Evolutionary conservation across 352 stramenopile species (phyloP).

Genomic region (Phytophthora capsici): DNA sequence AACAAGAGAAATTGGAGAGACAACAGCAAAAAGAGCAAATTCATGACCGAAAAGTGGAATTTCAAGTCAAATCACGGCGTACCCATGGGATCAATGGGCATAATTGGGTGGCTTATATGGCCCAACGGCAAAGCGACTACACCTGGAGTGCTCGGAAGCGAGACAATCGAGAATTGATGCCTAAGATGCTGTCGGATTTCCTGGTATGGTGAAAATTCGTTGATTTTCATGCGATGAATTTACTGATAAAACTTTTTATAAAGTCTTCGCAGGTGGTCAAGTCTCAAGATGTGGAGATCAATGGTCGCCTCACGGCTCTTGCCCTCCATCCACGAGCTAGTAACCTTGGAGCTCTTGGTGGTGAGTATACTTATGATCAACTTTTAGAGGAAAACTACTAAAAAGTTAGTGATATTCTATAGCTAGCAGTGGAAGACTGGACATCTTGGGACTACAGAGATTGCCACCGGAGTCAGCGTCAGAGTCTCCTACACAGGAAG

Average conservation of each 20-base stretch:
- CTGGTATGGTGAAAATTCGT: conserved; percentile 29
- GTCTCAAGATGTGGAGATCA: conserved; percentile 19
- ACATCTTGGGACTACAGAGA: conserved; percentile 26
- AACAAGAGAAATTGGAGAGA: conserved; percentile 29
- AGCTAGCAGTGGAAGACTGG: conserved; percentile 34
- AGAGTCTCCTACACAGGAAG: conserved; percentile 6
- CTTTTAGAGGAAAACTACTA: neutral
- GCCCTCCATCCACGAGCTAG: conserved; percentile 32
- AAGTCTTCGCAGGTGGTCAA: conserved; percentile 40
- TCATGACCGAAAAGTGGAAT: neutral
- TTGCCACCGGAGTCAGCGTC: neutral
- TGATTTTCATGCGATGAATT: neutral
- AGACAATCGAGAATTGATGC: conserved; percentile 34
- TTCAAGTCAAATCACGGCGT: conserved; percentile 17
- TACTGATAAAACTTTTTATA: neutral
- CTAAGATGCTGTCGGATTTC: conserved; percentile 31
- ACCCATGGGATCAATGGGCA: conserved; percentile 3
- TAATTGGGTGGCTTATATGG: conserved; percentile 40
- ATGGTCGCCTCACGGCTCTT: conserved; percentile 39
- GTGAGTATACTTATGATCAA: conserved; percentile 21
- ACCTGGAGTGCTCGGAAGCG: conserved; percentile 35
- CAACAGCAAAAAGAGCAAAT: conserved; percentile 28
- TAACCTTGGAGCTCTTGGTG: conserved; percentile 45
- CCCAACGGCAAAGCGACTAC: conserved; percentile 42
- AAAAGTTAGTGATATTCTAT: neutral